These are phyloP conservation scores for Fagus crenata DNA, from an alignment of 306 rosid genomes.

Conservation along the genomic window DNA sequence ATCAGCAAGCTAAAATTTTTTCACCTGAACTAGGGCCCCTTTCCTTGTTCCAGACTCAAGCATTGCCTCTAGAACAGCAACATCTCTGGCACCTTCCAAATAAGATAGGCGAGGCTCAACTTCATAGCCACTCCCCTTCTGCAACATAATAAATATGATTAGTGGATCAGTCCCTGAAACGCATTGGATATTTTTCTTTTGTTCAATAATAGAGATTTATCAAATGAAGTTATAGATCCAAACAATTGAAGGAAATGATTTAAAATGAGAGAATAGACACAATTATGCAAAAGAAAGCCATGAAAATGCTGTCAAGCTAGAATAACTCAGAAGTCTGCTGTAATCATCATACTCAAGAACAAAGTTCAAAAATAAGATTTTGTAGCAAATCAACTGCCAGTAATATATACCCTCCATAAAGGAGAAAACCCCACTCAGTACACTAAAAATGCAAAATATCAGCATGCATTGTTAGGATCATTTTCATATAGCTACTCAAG, in stretches of 20 bases:
- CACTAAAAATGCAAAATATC: neutral
- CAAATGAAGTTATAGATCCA: slow-evolving; percentile 7
- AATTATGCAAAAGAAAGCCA: neutral
- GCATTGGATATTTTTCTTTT: neutral
- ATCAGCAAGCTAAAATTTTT: slow-evolving; percentile 52
- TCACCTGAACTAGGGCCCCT: slow-evolving; percentile 70
- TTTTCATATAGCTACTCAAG: too few species aligned
- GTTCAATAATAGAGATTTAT: neutral
- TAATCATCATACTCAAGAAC: neutral
- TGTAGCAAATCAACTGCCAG: neutral
- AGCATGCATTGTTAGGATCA: neutral
- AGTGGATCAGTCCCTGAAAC: neutral
- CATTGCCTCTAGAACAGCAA: slow-evolving; percentile 90
- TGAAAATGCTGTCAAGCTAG: neutral
- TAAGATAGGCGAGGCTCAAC: slow-evolving; percentile 75
- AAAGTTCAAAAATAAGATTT: neutral
- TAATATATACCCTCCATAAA: neutral
- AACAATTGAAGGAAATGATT: slow-evolving; percentile 21
- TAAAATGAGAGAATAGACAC: neutral
- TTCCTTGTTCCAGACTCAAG: slow-evolving; percentile 80
- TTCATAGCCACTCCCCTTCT: slow-evolving; percentile 51
- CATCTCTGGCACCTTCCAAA: slow-evolving; percentile 91
- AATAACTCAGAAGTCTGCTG: neutral
- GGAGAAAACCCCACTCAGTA: neutral
- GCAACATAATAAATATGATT: slow-evolving; percentile 33